Percentiles rank a stretch among this genome's conserved stretches.
Evolutionary conservation across 1,139 yeast genomes (phyloP).

Genomic region (Lodderomyces pseudojiufengensis): DNA sequence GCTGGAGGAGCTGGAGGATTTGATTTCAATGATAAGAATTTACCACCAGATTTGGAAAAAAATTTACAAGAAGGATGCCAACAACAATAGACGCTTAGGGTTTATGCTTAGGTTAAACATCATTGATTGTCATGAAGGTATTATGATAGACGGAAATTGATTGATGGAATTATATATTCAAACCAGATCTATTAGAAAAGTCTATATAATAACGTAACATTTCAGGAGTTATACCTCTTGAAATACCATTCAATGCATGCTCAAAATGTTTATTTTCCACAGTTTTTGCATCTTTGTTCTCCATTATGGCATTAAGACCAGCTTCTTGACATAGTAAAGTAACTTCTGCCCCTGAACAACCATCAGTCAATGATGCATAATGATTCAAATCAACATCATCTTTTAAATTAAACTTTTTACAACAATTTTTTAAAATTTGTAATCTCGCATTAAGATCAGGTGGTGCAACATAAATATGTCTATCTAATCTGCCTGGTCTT

Average conservation of each 20-base stretch:
- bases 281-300: conserved; percentile 48
- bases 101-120: conserved; percentile 4
- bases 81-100: conserved; percentile 20
- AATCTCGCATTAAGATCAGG: conserved; percentile 79
- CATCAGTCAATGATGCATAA: conserved; percentile 69
- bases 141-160: no score
- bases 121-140: no score
- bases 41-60: conserved; percentile 50
- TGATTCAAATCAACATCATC: conserved; percentile 39
- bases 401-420: conserved; percentile 51
- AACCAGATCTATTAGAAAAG: conserved; percentile 52
- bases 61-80: conserved; percentile 37
- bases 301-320: conserved; percentile 88
- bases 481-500: conserved; percentile 91
- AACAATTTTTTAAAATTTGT: conserved; percentile 69
- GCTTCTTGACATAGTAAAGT: conserved; percentile 92
- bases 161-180: conserved; percentile 24
- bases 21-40: conserved; percentile 41
- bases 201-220: conserved; percentile 74
- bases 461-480: conserved; percentile 89
- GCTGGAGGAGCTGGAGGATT: conserved; percentile 19
- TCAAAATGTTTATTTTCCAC: conserved; percentile 69
- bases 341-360: conserved; percentile 96
- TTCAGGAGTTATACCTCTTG: conserved; percentile 76
- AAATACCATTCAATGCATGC: conserved; percentile 61